Percentiles rank a stretch among this genome's conserved stretches.
Conservation (phyloP, 371 early-diverging fungal genomes). For the Nematocida homosporus region DNA sequence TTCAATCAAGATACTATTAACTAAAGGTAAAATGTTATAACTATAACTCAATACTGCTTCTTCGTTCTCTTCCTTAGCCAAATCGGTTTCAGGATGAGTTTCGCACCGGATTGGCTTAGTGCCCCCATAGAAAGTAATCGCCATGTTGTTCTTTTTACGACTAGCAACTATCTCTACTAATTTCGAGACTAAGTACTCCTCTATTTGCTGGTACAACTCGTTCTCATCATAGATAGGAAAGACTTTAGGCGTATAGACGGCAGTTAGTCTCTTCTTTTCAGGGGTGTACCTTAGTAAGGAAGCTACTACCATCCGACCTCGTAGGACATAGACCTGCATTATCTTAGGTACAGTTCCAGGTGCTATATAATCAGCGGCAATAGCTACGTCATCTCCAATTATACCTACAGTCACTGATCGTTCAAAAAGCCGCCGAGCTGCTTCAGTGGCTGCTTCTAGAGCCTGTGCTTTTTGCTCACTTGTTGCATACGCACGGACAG, state of each 20-base stretch:
- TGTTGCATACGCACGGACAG: slow-evolving; percentile 9
- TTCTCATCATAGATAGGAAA: slow-evolving; percentile 1
- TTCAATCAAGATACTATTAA: background rate
- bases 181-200: background rate
- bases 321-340: slow-evolving; percentile 4
- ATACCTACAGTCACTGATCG: background rate
- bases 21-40: background rate
- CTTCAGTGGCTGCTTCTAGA: background rate
- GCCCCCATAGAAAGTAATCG: slow-evolving; percentile 1
- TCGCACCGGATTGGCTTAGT: background rate
- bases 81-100: no score
- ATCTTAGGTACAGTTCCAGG: background rate
- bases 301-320: slow-evolving; percentile 20
- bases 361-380: slow-evolving; percentile 10
- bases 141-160: background rate
- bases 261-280: background rate
- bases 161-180: background rate
- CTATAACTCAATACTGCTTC: background rate
- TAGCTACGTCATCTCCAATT: slow-evolving; percentile 11
- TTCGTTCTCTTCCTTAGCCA: background rate
- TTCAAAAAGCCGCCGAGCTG: background rate
- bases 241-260: slow-evolving; percentile 3
- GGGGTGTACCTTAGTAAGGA: slow-evolving; percentile 3
- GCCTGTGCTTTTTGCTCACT: background rate
- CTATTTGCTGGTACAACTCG: background rate